Conservation (phyloP, 1,284 basidiomycete species). For the Ustilago crameri region DNA sequence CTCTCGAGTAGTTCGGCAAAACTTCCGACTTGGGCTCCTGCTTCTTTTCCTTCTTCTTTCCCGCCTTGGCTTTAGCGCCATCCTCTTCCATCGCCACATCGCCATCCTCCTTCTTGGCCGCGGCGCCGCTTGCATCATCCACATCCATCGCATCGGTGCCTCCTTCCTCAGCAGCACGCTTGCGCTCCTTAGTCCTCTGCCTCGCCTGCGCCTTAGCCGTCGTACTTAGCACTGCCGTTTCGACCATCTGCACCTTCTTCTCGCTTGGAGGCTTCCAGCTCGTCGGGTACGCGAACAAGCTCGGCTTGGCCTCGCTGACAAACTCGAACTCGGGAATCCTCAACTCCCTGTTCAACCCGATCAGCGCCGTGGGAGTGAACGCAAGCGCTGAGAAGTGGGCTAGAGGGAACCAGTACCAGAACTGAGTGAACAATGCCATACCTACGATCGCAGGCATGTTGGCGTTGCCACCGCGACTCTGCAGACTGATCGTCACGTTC, state of each 20-base stretch:
- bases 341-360: slow-evolving; percentile 63
- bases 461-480: slow-evolving; percentile 61
- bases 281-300: slow-evolving; percentile 65
- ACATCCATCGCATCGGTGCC: slow-evolving; percentile 58
- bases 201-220: slow-evolving; percentile 66
- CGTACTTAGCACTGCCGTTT: slow-evolving; percentile 66
- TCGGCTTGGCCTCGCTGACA: slow-evolving; percentile 62
- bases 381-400: slow-evolving; percentile 66
- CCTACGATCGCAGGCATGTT: slow-evolving; percentile 68
- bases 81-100: slow-evolving; percentile 55
- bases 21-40: slow-evolving; percentile 80
- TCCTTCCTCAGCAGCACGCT: slow-evolving; percentile 53
- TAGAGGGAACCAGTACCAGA: slow-evolving; percentile 69
- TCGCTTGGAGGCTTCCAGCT: slow-evolving; percentile 60
- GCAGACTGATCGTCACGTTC: slow-evolving; percentile 67
- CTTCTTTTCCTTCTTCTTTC: slow-evolving; percentile 72
- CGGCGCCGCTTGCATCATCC: slow-evolving; percentile 41
- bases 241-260: slow-evolving; percentile 67
- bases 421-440: slow-evolving; percentile 68
- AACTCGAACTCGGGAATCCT: slow-evolving; percentile 64
- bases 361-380: slow-evolving; percentile 66
- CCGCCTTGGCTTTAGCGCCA: slow-evolving; percentile 28
- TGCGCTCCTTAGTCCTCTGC: slow-evolving; percentile 63
- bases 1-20: slow-evolving; percentile 88
- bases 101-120: slow-evolving; percentile 34